These are phyloP conservation scores for Erucastrum elatum DNA, from an alignment of 345 rosid genomes.

Conservation along the genomic window DNA sequence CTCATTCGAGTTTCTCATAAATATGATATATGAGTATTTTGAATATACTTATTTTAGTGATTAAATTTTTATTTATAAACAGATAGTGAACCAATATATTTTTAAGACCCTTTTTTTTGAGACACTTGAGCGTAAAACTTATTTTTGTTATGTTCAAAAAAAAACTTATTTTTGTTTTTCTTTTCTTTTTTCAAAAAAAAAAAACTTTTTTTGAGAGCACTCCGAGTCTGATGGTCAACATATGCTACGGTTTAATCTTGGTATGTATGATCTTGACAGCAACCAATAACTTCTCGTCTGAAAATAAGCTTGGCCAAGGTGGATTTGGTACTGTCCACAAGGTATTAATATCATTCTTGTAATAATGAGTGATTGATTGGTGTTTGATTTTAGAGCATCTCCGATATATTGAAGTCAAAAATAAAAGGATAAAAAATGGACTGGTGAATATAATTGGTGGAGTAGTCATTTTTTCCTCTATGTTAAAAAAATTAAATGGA, in stretches of 20 bases:
- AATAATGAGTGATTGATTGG: neutral
- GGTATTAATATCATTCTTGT: neutral
- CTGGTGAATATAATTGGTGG: neutral
- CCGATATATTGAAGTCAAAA: neutral
- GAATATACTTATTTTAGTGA: neutral
- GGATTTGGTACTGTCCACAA: neutral
- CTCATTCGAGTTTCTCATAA: neutral
- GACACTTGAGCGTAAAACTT: no score
- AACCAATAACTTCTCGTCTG: neutral
- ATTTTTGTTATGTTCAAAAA: no score
- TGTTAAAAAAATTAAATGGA: neutral
- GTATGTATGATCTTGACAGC: neutral
- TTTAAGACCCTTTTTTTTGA: neutral
- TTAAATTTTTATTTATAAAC: neutral
- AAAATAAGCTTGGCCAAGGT: neutral
- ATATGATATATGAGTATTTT: neutral
- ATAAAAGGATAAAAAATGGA: neutral
- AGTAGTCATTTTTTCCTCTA: neutral
- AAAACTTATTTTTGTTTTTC: neutral
- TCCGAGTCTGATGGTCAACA: slow-evolving; percentile 7
- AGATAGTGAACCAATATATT: neutral
- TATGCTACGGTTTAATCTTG: neutral
- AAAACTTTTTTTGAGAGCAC: no score
- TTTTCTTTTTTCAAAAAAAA: no score
- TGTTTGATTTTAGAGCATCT: neutral